Base-by-base conservation (phyloP, 1,139 yeast species). In the Saccharomyces hybrid region DNA sequence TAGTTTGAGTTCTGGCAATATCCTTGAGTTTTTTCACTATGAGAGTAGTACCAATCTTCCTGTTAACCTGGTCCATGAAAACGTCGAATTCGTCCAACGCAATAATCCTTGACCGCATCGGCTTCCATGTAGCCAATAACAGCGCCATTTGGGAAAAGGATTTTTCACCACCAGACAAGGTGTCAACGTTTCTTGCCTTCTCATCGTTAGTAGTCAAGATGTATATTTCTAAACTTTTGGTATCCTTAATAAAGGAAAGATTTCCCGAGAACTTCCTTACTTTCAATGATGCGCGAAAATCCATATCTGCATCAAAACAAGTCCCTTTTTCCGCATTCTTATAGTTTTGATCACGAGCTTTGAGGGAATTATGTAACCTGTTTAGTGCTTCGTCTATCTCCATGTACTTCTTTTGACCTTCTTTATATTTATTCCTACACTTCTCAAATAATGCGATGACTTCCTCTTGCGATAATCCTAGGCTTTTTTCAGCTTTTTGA, bases 11-110 rank as follows among this genome's bases (percentile, higher is more conserved):
- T 58, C 83, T 78, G 1, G 62, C 53, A 0, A 84, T 75, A 57
- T 79, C 79, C 41, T 76, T 74, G 49, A 91, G 78, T 59, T 90
- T 88, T 26, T 79, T 79, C 54, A 90, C 76, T 66, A 95, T 83
- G 61, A 91, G 74, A 54, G 81, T 78, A 66, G 95, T 83, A 60
- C 97, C 90, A 53, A 87, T 81, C 50, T 85, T 79, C 61, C 99
- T 79, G 66, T 91, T 91, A 28, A 89, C 88, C 50, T 91, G 89
- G 70, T 95, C 99, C 99, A 95, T 93, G 64, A 86, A 95, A 31
- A 95, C 99, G 73, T 95, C 99, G 69, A 93, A 95, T 70, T 95
- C 99, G 71, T 95, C 99, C 56, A 95, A 74, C 0, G 97, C 98
- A 57, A 96, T 79, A 25, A 95, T 79, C 57, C 86, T 81, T 0